A percentile compares a stretch with the other conserved stretches of the same genome.
Conservation (phyloP, 441 rosid genomes). For the Viola pubescens region DNA sequence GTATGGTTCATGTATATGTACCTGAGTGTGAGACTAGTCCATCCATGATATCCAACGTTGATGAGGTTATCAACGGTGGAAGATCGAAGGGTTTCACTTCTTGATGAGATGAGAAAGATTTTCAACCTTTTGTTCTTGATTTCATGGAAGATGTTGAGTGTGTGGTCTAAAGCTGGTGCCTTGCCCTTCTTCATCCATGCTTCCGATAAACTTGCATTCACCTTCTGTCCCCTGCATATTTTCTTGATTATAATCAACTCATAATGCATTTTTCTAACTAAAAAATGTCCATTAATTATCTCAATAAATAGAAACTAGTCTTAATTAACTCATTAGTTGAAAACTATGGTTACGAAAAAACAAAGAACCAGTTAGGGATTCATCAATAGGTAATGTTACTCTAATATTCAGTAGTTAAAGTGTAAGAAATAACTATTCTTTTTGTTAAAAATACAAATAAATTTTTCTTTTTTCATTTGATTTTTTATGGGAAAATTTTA, state of each 20-base stretch:
- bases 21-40: slow-evolving; percentile 68
- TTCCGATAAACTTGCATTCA: slow-evolving; percentile 46
- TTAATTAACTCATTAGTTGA: no score
- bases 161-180: slow-evolving; percentile 58
- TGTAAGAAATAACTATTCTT: no score
- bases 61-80: slow-evolving; percentile 74
- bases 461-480: no score
- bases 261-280: not conserved
- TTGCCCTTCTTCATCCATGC: slow-evolving; percentile 52
- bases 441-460: no score
- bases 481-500: no score
- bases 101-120: slow-evolving; percentile 67
- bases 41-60: slow-evolving; percentile 73
- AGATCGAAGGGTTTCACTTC: slow-evolving; percentile 60
- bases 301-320: no score
- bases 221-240: slow-evolving; percentile 47
- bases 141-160: slow-evolving; percentile 45
- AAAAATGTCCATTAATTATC: no score
- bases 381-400: no score
- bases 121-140: slow-evolving; percentile 57
- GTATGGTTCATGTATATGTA: slow-evolving; percentile 1
- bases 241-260: slow-evolving; percentile 1
- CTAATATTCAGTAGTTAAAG: no score
- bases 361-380: no score
- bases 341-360: no score